Percentiles rank a stretch among this genome's conserved stretches.
Evolutionary conservation across 305 asterid species (phyloP).

Genomic region (Rubia occidens): DNA sequence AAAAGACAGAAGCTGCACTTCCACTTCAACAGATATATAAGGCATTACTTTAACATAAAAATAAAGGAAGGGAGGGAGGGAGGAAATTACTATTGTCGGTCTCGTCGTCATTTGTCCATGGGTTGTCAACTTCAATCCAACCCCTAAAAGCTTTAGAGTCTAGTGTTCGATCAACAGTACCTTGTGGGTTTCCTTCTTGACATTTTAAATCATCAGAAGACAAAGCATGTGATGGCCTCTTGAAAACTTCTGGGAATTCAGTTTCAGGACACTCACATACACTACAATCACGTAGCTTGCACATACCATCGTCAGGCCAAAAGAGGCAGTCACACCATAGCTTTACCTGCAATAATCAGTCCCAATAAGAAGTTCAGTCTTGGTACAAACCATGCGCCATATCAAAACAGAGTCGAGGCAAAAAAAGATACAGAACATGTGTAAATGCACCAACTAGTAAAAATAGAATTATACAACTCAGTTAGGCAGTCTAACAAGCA

Average conservation of each 20-base stretch:
- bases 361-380: neutral
- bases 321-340: slow-evolving; percentile 98
- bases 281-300: slow-evolving; percentile 89
- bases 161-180: slow-evolving; percentile 81
- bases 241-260: slow-evolving; percentile 79
- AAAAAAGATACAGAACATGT: neutral
- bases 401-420: neutral
- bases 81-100: slow-evolving; percentile 70
- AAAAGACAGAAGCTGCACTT: neutral
- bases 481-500: neutral
- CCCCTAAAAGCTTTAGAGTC: slow-evolving; percentile 86
- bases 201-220: slow-evolving; percentile 70
- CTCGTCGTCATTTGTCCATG: slow-evolving; percentile 92
- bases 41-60: slow-evolving; percentile 9
- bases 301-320: slow-evolving; percentile 99
- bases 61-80: slow-evolving; percentile 1
- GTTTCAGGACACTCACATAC: slow-evolving; percentile 88
- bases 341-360: slow-evolving; percentile 39
- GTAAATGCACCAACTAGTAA: slow-evolving; percentile 26
- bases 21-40: slow-evolving; percentile 1
- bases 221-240: slow-evolving; percentile 44
- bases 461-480: neutral
- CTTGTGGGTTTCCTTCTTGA: slow-evolving; percentile 89
- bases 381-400: neutral
- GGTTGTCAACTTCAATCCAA: slow-evolving; percentile 89